Conservation (phyloP, 257 asterid species). For the Plantago major region DNA sequence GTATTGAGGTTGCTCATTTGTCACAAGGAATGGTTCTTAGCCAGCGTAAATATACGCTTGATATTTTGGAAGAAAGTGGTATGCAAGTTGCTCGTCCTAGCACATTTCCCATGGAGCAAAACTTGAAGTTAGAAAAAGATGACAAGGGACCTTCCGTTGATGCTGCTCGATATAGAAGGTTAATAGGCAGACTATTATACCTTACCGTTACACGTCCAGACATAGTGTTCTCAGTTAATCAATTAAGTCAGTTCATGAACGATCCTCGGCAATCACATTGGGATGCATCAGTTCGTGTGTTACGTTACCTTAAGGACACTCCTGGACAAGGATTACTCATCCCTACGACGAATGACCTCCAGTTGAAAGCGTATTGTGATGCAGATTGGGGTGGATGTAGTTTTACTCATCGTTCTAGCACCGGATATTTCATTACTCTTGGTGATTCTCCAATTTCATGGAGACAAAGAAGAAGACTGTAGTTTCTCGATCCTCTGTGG, state of each 20-base stretch:
- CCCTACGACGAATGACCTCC: background rate
- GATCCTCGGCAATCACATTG: background rate
- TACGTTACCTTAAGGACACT: background rate
- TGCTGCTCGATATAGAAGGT: background rate
- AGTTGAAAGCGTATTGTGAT: background rate
- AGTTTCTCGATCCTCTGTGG: background rate
- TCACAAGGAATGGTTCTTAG: background rate
- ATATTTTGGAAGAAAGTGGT: background rate
- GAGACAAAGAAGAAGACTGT: background rate
- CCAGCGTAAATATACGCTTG: background rate
- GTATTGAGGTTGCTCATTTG: background rate
- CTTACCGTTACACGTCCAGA: background rate
- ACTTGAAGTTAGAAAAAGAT: background rate
- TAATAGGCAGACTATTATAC: background rate
- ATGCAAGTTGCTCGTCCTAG: background rate
- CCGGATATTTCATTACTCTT: background rate
- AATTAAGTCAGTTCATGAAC: background rate
- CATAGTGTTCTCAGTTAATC: background rate
- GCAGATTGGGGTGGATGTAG: background rate
- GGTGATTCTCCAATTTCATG: background rate
- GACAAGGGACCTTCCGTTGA: background rate
- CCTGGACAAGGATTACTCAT: background rate
- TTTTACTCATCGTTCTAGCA: background rate
- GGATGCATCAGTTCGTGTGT: background rate
- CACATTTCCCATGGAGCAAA: background rate